Percentiles rank a stretch among this genome's conserved stretches.
phyloP scores from a whole-genome alignment of 352 stramenopile species.

The Pythium guiyangense region DNA sequence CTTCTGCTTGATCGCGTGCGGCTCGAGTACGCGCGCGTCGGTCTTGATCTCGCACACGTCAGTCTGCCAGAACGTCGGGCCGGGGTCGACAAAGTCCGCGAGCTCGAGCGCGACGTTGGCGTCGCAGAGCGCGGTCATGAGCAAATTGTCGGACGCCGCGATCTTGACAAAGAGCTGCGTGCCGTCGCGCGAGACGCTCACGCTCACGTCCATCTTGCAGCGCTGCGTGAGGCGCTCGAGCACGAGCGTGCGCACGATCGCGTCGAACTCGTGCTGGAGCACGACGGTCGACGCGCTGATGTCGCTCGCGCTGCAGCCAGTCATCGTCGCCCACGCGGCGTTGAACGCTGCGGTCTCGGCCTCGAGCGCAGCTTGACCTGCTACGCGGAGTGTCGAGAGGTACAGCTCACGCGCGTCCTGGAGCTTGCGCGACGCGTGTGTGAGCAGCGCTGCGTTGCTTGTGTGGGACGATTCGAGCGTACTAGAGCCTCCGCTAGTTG shows the following conservation, averaged over 20 bases:
- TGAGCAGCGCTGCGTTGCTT: not conserved
- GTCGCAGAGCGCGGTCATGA: constrained; percentile 53
- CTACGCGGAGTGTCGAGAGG: constrained; percentile 15
- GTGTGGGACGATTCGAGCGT: not conserved
- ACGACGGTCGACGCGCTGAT: constrained; percentile 10
- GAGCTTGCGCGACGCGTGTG: constrained; percentile 13
- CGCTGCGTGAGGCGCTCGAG: constrained; percentile 36
- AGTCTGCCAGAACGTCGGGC: constrained; percentile 36
- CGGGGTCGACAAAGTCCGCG: constrained; percentile 52
- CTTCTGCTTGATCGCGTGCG: constrained; percentile 45
- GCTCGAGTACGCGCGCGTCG: constrained; percentile 43
- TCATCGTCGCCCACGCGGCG: constrained; percentile 20
- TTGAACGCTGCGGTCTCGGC: constrained; percentile 18
- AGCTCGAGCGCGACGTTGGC: constrained; percentile 50
- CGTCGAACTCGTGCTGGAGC: constrained; percentile 45
- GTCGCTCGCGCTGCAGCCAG: constrained; percentile 1
- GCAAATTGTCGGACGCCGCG: constrained; percentile 57
- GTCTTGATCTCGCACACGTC: constrained; percentile 36
- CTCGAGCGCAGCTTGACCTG: constrained; percentile 7
- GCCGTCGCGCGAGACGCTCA: constrained; percentile 48
- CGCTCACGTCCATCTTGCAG: constrained; percentile 57
- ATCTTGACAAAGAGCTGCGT: constrained; percentile 40
- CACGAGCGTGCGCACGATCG: constrained; percentile 52
- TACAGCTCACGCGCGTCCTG: constrained; percentile 17
- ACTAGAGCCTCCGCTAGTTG: not conserved